Evolutionary conservation across 306 rosid genomes (phyloP).

Genomic region (Vigna radiata): DNA sequence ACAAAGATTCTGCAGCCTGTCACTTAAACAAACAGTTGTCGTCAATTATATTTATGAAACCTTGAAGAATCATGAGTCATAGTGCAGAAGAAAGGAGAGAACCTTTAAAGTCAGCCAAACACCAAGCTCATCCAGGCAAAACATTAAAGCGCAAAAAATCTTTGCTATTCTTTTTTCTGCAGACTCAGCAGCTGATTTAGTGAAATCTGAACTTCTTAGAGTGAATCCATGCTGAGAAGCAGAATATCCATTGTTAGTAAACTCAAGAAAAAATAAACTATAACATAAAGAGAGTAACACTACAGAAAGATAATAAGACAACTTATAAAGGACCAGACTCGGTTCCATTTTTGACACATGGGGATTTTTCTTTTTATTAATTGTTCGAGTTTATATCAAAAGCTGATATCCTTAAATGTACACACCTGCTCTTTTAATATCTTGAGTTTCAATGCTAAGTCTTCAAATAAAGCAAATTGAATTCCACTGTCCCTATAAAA

Average conservation of each 20-base stretch:
- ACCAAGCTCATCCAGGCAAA: conserved; percentile 81
- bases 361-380: neutral
- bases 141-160: conserved; percentile 49
- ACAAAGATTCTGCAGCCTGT: conserved; percentile 77
- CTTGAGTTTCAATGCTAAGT: conserved; percentile 46
- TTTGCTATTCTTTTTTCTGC: conserved; percentile 56
- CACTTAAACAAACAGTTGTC: conserved; percentile 30
- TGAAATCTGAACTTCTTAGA: conserved; percentile 49
- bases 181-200: conserved; percentile 49
- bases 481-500: conserved; percentile 49
- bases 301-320: conserved; percentile 3
- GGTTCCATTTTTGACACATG: neutral
- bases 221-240: conserved; percentile 59
- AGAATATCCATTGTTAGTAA: conserved; percentile 47
- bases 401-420: conserved; percentile 30
- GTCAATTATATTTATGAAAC: conserved; percentile 26
- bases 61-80: conserved; percentile 39
- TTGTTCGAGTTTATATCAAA: conserved; percentile 12
- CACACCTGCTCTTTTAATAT: conserved; percentile 61
- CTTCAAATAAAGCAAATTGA: conserved; percentile 40
- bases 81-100: conserved; percentile 17
- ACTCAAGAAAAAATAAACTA: conserved; percentile 40
- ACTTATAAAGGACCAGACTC: neutral
- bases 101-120: conserved; percentile 83
- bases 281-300: conserved; percentile 11